Conservation (phyloP, 306 rosid genomes). For the Vicia villosa region DNA sequence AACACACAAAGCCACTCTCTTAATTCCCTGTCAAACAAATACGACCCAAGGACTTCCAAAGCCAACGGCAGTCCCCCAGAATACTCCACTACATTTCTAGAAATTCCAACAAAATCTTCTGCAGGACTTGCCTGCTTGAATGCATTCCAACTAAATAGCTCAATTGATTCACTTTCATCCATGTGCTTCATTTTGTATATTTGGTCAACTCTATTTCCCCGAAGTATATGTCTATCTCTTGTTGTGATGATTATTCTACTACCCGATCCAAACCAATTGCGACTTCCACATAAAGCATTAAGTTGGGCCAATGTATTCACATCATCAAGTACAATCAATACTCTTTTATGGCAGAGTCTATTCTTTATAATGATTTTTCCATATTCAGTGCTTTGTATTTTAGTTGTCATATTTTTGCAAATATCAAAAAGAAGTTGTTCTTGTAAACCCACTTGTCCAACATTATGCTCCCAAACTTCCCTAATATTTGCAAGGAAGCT, state of each 20-base stretch:
- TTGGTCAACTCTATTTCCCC: not conserved
- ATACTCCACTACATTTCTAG: not conserved
- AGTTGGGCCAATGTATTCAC: not conserved
- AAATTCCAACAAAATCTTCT: not conserved
- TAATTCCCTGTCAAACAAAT: constrained; percentile 6
- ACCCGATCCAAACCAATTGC: constrained; percentile 13
- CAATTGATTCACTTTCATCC: not conserved
- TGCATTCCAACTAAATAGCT: constrained; percentile 16
- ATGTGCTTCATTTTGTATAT: not conserved
- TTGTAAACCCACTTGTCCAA: too few species aligned
- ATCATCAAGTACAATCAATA: too few species aligned
- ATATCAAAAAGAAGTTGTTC: not conserved
- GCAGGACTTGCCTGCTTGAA: not conserved
- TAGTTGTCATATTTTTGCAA: not conserved
- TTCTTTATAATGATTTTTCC: not conserved
- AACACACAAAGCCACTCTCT: not conserved
- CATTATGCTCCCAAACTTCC: too few species aligned
- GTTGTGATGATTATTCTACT: constrained; percentile 23
- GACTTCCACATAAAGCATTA: not conserved
- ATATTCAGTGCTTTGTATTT: not conserved
- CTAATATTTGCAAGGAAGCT: too few species aligned
- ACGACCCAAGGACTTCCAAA: too few species aligned
- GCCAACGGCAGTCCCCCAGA: constrained; percentile 7
- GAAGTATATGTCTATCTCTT: not conserved
- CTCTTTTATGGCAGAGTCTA: too few species aligned